Base-by-base conservation (phyloP, 1,284 basidiomycete species). In the Veloporphyrellus conicus region DNA sequence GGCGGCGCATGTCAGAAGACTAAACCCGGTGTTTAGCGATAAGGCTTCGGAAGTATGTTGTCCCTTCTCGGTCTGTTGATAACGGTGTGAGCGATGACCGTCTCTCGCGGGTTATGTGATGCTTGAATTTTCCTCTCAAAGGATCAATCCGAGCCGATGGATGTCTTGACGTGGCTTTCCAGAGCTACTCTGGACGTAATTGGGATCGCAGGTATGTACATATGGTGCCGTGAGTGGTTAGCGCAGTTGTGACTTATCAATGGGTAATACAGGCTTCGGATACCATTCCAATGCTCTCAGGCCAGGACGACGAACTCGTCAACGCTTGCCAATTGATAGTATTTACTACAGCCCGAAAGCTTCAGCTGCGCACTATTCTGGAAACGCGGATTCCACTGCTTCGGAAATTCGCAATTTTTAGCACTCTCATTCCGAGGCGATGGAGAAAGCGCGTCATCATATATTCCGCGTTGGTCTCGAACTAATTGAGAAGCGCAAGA, bases 161-260 rank as follows among this genome's bases (percentile, higher is more conserved):
- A 90, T 53, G 77, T 79, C 15, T 68, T 84, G 45, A 59, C 69
- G 16, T 84, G 78, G 76, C 72, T 88, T 9, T 76, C 73, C 2
- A 76, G 78, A 28, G 77, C 82, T 8, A 84, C 84, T 1, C 71
- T 89, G 14, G 87, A 88, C 56, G 74, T 84, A 35, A 87, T 90
- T 47, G 84, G 84, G 6, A 70, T 82, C 36, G 82, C 86, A 16
- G 83, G 82, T 72, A 53, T 35, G 64, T 48, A 34, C 5, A 41
- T 38, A 45, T 38, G 39, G 34, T 31, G 31, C 16, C 41, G n/a
- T 28, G 28, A 41, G 36, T 18, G 33, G 10, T 23, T 10, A 32
- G 19, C 22, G 15, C 31, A 6, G 11, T 44, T n/a, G n/a, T n/a
- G n/a, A n/a, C n/a, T n/a, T 41, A 53, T 39, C 11, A 1, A 37